Conservation (phyloP, 768 basidiomycete genomes). For the Hygrophoropsis aurantiaca region DNA sequence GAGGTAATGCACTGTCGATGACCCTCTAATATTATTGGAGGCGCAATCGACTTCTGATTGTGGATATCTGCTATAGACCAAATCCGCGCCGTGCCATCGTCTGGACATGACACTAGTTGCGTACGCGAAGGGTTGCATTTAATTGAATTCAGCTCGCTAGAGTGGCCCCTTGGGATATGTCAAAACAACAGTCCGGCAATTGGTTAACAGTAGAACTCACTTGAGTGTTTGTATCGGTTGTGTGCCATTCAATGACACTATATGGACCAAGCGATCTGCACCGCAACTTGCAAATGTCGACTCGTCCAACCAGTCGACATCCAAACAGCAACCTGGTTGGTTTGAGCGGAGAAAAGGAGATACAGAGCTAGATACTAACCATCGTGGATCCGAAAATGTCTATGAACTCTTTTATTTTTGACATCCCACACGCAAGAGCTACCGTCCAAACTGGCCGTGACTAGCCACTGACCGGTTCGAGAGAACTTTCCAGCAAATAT, state of each 20-base stretch:
- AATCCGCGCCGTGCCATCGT: constrained; percentile 75
- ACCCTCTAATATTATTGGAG: constrained; percentile 49
- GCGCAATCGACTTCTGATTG: constrained; percentile 19
- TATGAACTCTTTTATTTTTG: constrained; percentile 54
- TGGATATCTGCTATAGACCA: constrained; percentile 63
- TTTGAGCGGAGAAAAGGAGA: constrained; percentile 2
- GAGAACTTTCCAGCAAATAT: constrained; percentile 82
- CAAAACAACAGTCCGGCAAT: constrained; percentile 1
- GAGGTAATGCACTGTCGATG: constrained; percentile 66
- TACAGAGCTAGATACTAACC: constrained; percentile 39
- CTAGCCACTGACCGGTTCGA: constrained; percentile 65
- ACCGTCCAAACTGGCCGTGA: constrained; percentile 77
- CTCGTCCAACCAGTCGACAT: constrained; percentile 78
- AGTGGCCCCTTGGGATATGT: constrained; percentile 56
- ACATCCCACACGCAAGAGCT: constrained; percentile 82
- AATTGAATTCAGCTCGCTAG: constrained; percentile 76
- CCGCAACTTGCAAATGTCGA: constrained; percentile 72
- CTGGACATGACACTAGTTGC: constrained; percentile 76
- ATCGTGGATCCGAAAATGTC: constrained; percentile 65
- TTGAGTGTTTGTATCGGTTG: constrained; percentile 60
- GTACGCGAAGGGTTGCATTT: constrained; percentile 66
- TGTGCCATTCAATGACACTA: constrained; percentile 53
- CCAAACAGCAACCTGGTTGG: constrained; percentile 69
- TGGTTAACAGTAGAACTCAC: constrained; percentile 39
- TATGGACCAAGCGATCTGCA: constrained; percentile 62